Percentiles rank a stretch among this genome's conserved stretches.
phyloP scores from a whole-genome alignment of 2,329 filamentous ascomycete genomes.

The Clarireedia hainanense region DNA sequence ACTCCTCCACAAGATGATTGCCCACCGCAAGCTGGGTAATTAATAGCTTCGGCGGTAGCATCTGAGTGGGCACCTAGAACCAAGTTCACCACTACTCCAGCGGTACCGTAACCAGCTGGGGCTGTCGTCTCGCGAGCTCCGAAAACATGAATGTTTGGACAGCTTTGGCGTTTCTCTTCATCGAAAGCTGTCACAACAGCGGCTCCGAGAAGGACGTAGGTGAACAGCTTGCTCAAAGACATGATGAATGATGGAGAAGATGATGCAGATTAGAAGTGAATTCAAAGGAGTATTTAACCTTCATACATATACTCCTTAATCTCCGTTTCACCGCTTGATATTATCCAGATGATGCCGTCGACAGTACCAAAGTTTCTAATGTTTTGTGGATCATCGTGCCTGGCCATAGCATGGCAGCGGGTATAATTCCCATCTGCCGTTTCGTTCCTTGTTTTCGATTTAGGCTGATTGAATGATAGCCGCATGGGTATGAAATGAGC shows the following conservation, averaged over 20 bases:
- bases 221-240: not conserved
- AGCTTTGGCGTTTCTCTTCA: conserved; percentile 21
- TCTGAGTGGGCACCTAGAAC: conserved; percentile 41
- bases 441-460: too few species aligned
- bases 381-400: too few species aligned
- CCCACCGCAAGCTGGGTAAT: conserved; percentile 56
- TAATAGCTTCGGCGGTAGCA: conserved; percentile 46
- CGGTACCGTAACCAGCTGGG: conserved; percentile 42
- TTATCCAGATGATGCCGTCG: too few species aligned
- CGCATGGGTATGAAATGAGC: too few species aligned
- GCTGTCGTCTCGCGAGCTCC: conserved; percentile 44
- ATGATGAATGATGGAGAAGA: not conserved
- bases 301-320: too few species aligned
- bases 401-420: too few species aligned
- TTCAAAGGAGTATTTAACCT: too few species aligned
- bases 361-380: too few species aligned
- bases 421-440: too few species aligned
- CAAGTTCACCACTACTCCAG: conserved; percentile 40
- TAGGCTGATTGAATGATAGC: too few species aligned
- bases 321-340: too few species aligned
- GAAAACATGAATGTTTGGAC: conserved; percentile 41
- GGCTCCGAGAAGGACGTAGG: not conserved
- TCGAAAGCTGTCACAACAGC: not conserved
- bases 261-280: too few species aligned
- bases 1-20: conserved; percentile 48